Base-by-base conservation (phyloP, 2,329 filamentous ascomycete species). In the Chlorencoelia australis region DNA sequence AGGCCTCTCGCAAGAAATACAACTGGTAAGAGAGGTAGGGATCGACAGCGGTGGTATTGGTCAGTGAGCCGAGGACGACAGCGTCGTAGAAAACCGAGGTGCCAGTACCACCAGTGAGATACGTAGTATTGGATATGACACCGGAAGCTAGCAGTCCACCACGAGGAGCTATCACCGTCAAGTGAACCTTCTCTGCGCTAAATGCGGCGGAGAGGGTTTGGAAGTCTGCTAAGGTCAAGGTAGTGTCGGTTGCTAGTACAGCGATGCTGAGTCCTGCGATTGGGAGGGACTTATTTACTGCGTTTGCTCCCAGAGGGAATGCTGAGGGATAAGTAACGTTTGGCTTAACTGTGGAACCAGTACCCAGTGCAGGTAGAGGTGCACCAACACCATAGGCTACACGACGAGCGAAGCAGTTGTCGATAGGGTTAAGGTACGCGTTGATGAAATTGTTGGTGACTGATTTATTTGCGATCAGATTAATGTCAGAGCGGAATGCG, bases 81-180 rank as follows among this genome's bases (percentile, higher is more conserved):
- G 66, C 71, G 46, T 80, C 75, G 43, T 75, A 79, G 14, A 62
- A 62, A 1, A 64, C 66, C 1, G 74, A 79, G 41, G 80, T 75
- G 2, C 76, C 67, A 2, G 66, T 64, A n/a, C n/a, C n/a, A n/a
- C n/a, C n/a, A n/a, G n/a, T n/a, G 3, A 73, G 69, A 57, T 84
- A 84, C 0, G 76, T 79, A 54, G 68, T 64, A 47, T 78, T 68
- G 16, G 28, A 20, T 7, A 17, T 2, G 15, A 80, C 66, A 14
- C 69, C 70, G 0, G 58, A 47, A 2, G 48, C 57, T 1, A 81
- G 63, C 2, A 55, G 59, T 59, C 82, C 76, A n/a, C 14, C 14
- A 19, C 32, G 35, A 10, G 35, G 28, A 3, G 66, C 76, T 1
- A 84, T 69, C 22, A 82, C 62, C 1, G 68, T 60, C 2, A 74